phyloP scores from a whole-genome alignment of 352 stramenopile genomes.

The Pythium aphanidermatum region DNA sequence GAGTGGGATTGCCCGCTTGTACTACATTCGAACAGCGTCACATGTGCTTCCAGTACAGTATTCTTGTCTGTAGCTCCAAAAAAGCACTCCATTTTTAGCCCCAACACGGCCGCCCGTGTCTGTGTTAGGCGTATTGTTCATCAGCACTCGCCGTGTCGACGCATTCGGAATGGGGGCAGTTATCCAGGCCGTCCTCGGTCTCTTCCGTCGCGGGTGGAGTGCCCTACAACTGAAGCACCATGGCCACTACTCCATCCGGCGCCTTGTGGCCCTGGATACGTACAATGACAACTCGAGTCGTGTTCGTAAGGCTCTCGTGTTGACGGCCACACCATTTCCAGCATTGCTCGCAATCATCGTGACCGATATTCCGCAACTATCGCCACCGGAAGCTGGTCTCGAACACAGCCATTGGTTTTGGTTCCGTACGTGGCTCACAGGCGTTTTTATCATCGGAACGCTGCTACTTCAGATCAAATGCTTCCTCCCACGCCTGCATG shows the following conservation, averaged over 20 bases:
- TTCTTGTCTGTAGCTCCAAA: too few relatives aligned
- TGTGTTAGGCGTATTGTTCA: too few relatives aligned
- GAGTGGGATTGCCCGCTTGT: too few relatives aligned
- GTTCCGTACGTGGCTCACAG: neutral
- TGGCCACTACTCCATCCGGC: slow-evolving; percentile 1
- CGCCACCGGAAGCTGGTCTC: neutral
- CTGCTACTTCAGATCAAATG: neutral
- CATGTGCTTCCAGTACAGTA: too few relatives aligned
- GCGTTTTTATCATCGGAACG: neutral
- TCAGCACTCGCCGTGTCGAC: too few relatives aligned
- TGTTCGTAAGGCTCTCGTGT: neutral
- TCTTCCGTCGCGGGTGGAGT: too few relatives aligned
- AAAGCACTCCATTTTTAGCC: too few relatives aligned
- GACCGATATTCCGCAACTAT: neutral
- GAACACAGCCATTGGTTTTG: neutral
- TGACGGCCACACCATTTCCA: neutral
- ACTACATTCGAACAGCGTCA: too few relatives aligned
- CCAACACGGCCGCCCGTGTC: too few relatives aligned
- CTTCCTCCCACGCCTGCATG: neutral
- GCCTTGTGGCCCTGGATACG: neutral
- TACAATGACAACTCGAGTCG: neutral
- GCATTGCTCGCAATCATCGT: neutral
- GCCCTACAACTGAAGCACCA: neutral
- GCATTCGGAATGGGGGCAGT: too few relatives aligned
- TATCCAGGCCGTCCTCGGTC: too few relatives aligned